Evolutionary conservation across 768 basidiomycete genomes (phyloP), one percentile per base, ranked within the genome.

Genomic region (Pleurotus platypus): DNA sequence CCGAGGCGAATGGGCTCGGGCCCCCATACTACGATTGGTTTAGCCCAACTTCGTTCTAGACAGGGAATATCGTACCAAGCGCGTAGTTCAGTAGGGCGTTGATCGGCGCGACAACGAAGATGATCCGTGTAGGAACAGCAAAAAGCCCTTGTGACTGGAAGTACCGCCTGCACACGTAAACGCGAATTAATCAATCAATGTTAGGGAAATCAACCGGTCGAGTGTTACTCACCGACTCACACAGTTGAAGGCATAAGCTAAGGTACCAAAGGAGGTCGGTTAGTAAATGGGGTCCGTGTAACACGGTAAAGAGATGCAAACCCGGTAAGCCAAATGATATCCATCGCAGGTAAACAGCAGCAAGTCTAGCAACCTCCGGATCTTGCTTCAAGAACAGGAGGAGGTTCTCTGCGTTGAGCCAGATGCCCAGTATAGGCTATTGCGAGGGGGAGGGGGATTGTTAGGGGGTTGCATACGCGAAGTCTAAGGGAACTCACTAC

Each of bases 71-170:
- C 4, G 15, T 64, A 89, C 89, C 93, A n/a, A 98, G 83, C 1
- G 91, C 60, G 67, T 85, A 97, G 66, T 94, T 96, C 9, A 96
- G 76, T 6, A 90, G 57, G 2, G 83, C 84, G 63, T 99, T 98
- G 63, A 92, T 74, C 0, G 94, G 97, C 0, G 95, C 92, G 13
- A 94, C 83, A 20, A 90, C 72, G 57, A 91, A 69, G 42, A 91
- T 86, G 58, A 95, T 89, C 58, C 86, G 83, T 0, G 94, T 95
- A 0, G 95, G 94, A 3, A 94, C 81, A 15, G 81, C 74, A 70
- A 98, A 94, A 15, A 95, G 75, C 22, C 91, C 68, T 94, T 54
- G 51, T 40, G 51, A 54, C 22, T 54, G 91, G 64, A 92, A 88
- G 66, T 87, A 90, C 38, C 86, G 82, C 30, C 84, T 84, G 54